Evolutionary conservation across 2,329 filamentous ascomycete species (phyloP), one percentile per base, ranked within the genome.

Genomic region (Cytospora schulzeri): DNA sequence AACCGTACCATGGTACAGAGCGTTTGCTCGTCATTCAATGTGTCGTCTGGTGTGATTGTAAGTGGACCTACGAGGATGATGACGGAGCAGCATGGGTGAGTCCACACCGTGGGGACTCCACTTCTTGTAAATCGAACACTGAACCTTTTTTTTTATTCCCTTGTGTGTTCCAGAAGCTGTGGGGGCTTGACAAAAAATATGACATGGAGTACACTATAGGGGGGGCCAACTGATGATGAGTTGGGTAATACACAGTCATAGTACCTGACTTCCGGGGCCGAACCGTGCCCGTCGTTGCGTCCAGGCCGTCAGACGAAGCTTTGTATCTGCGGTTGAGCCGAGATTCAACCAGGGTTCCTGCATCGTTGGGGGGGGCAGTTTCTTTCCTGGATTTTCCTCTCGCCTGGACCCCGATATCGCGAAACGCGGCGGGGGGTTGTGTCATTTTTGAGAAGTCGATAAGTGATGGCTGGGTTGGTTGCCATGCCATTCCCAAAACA

Each of bases 1-100:
- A 48, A 11, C 41, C 41, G 41, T 48, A 48, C 41, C 41, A 48
- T 12, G 41, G 41, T 48, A 48, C 41, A 9, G 41, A 12, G 41
- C 29, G 50, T 62, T 24, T 62, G 60, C 4, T 35, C 52, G 60
- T 56, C 59, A 62, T 62, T 45, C 19, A 45, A 22, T 1, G n/a
- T 45, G 7, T 22, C n/a, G 8, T 3, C 8, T 11, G 48, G n/a
- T 31, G 52, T 50, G 45, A 51, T 41, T 50, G 38, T 51, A 62
- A 31, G 60, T 62, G 60, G 60, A 24, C 22, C 53, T 53, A 62
- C 60, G 38, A 31, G 60, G 52, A 62, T 62, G 60, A 56, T 56
- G 60, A 62, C 60, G 60, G 33, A 62, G 52, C 41, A 7, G 7
- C 9, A 50, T 29, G 52, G 52, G 41, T n/a, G 52, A n/a, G 4